Base-by-base conservation (phyloP, 805 yeast genomes). In the Candida stauntonica region DNA sequence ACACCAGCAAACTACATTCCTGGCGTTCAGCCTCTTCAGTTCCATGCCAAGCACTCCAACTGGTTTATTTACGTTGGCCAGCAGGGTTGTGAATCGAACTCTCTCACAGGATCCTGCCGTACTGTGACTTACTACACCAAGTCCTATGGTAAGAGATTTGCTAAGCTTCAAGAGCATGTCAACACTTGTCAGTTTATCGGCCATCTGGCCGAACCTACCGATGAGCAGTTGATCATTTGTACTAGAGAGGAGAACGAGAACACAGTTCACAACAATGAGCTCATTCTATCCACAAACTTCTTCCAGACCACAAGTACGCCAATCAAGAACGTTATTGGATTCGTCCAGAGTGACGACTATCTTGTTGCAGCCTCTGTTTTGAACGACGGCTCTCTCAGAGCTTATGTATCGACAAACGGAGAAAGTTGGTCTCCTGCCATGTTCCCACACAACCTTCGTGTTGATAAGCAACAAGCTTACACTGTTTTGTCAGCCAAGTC, bases 361-460 rank as follows among this genome's bases (percentile, higher is more conserved):
- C 64, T 85, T 17, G 75, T 91, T 20, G 88, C 81, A 35, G 96
- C 95, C 1, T 63, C 75, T 3, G 62, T 73, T 23, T 62, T 64
- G 13, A 75, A 67, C 12, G 74, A 73, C 17, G 66, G 67, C 2
- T 67, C 77, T 6, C 63, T 88, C 38, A 70, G 72, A 36, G 91
- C 94, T 0, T 72, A 69, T 48, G 87, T 87, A 1, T 79, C 96
- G 1, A 72, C 77, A 14, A 91, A 91, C 60, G 98, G 98, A 15
- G 45, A 53, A 5, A 67, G 62, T 8, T 93, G 81, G 70, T 86
- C 95, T 0, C 82, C 75, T 41, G 93, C 93, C 0, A 69, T 73
- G 42, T 81, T 87, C 61, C 98, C 99, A 2, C 73, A 75, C 26
- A 63, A 70, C 47, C 66, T 84, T 49, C 62, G 71, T 6, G 77